Evolutionary conservation across 2,329 filamentous ascomycete genomes (phyloP).

Genomic region (Talaromyces rugulosus): DNA sequence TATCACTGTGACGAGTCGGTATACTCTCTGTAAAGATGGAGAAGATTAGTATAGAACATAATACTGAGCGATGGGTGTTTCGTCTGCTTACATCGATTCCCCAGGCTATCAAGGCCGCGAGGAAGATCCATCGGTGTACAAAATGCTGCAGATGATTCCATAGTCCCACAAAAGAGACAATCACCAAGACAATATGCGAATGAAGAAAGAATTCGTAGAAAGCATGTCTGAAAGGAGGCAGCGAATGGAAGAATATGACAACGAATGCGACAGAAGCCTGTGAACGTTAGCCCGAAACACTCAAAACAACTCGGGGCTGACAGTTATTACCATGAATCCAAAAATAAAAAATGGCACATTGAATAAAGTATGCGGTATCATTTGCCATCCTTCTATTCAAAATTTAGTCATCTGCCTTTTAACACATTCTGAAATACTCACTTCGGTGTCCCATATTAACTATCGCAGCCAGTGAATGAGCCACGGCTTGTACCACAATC

Average conservation of each 20-base stretch:
- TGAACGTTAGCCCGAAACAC: not conserved
- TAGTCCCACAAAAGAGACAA: slow-evolving; percentile 64
- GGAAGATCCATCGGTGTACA: slow-evolving; percentile 40
- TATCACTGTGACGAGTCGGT: slow-evolving; percentile 5
- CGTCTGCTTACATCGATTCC: slow-evolving; percentile 49
- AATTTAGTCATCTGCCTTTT: not conserved
- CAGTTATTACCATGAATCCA: slow-evolving; percentile 6
- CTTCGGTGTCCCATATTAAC: slow-evolving; percentile 55
- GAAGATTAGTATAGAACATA: not conserved
- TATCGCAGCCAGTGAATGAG: slow-evolving; percentile 67
- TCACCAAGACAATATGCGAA: slow-evolving; percentile 72
- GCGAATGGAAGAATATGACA: slow-evolving; percentile 8
- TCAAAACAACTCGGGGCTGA: not conserved
- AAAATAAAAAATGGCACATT: slow-evolving; percentile 6
- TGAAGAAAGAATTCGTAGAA: slow-evolving; percentile 97
- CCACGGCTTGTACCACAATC: slow-evolving; percentile 59
- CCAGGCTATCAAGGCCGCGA: slow-evolving; percentile 69
- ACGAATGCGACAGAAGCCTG: slow-evolving; percentile 7
- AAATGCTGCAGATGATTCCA: slow-evolving; percentile 60
- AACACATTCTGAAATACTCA: slow-evolving; percentile 32
- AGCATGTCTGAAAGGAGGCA: slow-evolving; percentile 65
- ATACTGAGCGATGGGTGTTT: not conserved
- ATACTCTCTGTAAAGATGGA: slow-evolving; percentile 1
- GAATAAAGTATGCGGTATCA: slow-evolving; percentile 3
- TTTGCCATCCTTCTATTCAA: slow-evolving; percentile 7